Percentiles rank a stretch among this genome's conserved stretches.
Conservation (phyloP, 257 asterid species). For the Penstemon davidsonii region DNA sequence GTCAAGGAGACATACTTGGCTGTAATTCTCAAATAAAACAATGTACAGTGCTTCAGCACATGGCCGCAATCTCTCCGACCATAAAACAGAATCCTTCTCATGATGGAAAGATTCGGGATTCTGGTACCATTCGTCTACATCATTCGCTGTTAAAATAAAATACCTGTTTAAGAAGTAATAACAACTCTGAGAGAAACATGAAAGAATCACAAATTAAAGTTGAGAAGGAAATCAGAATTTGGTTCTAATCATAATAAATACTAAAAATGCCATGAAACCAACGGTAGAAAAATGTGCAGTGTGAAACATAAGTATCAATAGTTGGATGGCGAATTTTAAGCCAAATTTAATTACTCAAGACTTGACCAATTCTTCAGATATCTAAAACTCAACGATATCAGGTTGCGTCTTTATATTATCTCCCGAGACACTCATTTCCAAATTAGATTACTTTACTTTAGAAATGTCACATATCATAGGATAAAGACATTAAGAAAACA, state of each 20-base stretch:
- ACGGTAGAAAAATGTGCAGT: background rate
- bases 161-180: constrained; percentile 61
- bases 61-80: constrained; percentile 96
- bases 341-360: background rate
- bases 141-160: constrained; percentile 81
- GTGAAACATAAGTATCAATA: background rate
- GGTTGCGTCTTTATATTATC: too few species aligned
- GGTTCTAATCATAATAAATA: background rate
- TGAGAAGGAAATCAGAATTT: background rate
- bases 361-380: too few species aligned
- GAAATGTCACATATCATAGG: background rate
- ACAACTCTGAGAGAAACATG: constrained; percentile 31
- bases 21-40: constrained; percentile 87
- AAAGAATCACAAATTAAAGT: background rate
- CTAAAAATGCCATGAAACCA: constrained; percentile 10
- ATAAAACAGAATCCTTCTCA: constrained; percentile 87
- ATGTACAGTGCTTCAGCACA: constrained; percentile 96
- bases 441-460: background rate
- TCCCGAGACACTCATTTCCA: constrained; percentile 4
- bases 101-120: constrained; percentile 91
- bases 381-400: background rate
- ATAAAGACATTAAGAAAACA: background rate
- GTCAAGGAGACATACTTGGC: constrained; percentile 60
- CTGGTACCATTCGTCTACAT: constrained; percentile 90
- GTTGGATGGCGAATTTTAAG: background rate